Evolutionary conservation across 768 basidiomycete genomes (phyloP).

Genomic region (Saitozyma podzolica): DNA sequence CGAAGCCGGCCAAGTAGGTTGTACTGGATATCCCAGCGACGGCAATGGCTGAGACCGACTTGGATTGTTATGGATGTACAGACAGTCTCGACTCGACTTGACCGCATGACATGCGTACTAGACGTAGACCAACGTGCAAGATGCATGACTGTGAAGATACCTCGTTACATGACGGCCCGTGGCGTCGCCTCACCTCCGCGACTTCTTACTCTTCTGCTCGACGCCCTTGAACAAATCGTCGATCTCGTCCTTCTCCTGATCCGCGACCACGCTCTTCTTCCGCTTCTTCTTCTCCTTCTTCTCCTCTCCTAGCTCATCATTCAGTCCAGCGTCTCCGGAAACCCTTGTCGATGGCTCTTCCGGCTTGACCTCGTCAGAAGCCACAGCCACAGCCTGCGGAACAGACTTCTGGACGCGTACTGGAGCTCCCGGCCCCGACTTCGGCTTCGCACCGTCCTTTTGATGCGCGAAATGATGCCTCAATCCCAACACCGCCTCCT

Average conservation of each 20-base stretch:
- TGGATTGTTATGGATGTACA: too few species aligned
- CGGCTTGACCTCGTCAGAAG: neutral
- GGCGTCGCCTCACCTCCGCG: neutral
- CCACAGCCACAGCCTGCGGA: neutral
- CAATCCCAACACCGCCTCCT: constrained; percentile 62
- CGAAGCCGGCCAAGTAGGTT: too few species aligned
- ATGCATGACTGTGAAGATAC: too few species aligned
- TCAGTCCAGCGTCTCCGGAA: neutral
- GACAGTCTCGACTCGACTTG: too few species aligned
- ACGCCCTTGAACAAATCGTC: neutral
- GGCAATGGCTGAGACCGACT: too few species aligned
- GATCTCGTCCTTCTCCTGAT: neutral
- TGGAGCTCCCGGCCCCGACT: neutral
- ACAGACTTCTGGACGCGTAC: neutral
- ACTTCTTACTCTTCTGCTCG: neutral
- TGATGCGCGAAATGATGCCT: constrained; percentile 48
- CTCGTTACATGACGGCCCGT: too few species aligned
- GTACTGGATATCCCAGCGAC: too few species aligned
- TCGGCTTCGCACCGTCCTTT: constrained; percentile 11
- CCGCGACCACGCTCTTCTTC: constrained; percentile 14
- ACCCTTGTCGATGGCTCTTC: neutral
- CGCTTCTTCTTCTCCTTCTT: constrained; percentile 2
- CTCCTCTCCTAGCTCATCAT: neutral
- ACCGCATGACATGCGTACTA: too few species aligned
- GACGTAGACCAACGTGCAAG: too few species aligned